Conservation (phyloP, 1,284 basidiomycete genomes). For the Irpex sp. region DNA sequence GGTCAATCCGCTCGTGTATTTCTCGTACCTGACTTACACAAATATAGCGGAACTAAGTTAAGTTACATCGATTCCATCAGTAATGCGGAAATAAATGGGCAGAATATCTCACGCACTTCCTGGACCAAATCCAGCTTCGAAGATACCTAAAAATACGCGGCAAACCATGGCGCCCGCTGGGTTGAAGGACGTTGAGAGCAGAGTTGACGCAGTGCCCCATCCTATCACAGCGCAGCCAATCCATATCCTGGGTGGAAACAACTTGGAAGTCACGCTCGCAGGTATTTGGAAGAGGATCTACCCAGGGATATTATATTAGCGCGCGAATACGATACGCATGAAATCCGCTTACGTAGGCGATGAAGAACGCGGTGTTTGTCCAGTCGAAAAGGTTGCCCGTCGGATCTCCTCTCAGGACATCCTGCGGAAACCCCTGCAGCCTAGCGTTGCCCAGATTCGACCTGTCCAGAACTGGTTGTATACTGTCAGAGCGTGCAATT, state of each 20-base stretch:
- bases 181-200: slow-evolving; percentile 60
- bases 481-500: neutral
- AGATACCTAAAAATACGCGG: slow-evolving; percentile 61
- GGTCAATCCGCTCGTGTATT: neutral
- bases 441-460: slow-evolving; percentile 76
- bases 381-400: slow-evolving; percentile 68
- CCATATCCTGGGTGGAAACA: slow-evolving; percentile 64
- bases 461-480: slow-evolving; percentile 58
- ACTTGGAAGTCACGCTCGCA: slow-evolving; percentile 61
- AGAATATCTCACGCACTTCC: slow-evolving; percentile 30
- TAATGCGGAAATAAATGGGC: neutral
- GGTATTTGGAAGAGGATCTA: slow-evolving; percentile 74
- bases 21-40: slow-evolving; percentile 42
- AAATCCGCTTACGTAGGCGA: slow-evolving; percentile 56
- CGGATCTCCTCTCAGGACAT: slow-evolving; percentile 62
- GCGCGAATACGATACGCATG: neutral
- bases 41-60: slow-evolving; percentile 56
- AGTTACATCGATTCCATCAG: neutral
- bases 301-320: neutral
- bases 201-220: slow-evolving; percentile 67
- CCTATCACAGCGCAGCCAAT: slow-evolving; percentile 62
- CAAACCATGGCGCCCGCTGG: slow-evolving; percentile 56
- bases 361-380: slow-evolving; percentile 72
- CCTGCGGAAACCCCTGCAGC: slow-evolving; percentile 62
- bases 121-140: slow-evolving; percentile 73